phyloP scores from a whole-genome alignment of 2,329 filamentous ascomycete species.

The Fusarium sp. region DNA sequence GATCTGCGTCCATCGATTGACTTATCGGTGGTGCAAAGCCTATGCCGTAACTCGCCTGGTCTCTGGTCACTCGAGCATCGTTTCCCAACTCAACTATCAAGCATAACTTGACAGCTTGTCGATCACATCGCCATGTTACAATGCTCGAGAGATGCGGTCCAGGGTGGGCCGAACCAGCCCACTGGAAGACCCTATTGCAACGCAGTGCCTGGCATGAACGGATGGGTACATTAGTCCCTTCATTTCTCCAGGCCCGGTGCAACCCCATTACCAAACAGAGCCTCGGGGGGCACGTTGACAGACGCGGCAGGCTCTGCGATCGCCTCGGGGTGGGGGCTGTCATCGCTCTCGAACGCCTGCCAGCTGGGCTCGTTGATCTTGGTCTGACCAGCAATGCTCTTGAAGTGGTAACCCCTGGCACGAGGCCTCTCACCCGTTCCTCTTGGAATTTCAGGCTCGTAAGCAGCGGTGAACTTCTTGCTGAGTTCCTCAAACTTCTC shows the following conservation, averaged over 20 bases:
- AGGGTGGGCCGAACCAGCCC: slow-evolving; percentile 27
- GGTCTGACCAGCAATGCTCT: slow-evolving; percentile 72
- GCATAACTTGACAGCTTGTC: background rate
- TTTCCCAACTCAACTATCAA: background rate
- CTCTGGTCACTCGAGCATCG: background rate
- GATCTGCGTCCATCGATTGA: background rate
- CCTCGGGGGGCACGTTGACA: slow-evolving; percentile 48
- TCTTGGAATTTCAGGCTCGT: slow-evolving; percentile 78
- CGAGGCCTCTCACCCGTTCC: slow-evolving; percentile 83
- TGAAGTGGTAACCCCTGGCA: slow-evolving; percentile 85
- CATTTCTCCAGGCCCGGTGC: slow-evolving; percentile 67
- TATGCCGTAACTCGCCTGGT: background rate
- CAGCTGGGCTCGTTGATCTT: slow-evolving; percentile 78
- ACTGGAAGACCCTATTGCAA: slow-evolving; percentile 18
- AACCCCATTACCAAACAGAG: slow-evolving; percentile 60
- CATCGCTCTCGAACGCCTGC: slow-evolving; percentile 61
- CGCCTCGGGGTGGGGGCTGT: slow-evolving; percentile 24
- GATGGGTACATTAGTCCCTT: slow-evolving; percentile 29
- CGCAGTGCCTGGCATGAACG: slow-evolving; percentile 28
- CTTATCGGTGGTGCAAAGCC: background rate
- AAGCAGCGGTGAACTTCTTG: slow-evolving; percentile 61
- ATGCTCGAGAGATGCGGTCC: slow-evolving; percentile 3
- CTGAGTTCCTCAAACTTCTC: slow-evolving; percentile 68
- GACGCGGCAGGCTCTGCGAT: slow-evolving; percentile 35
- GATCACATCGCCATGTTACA: background rate